A percentile compares a stretch with the other conserved stretches of the same genome.
Evolutionary conservation across 257 asterid genomes (phyloP).

Genomic region (Primulina tabacum): DNA sequence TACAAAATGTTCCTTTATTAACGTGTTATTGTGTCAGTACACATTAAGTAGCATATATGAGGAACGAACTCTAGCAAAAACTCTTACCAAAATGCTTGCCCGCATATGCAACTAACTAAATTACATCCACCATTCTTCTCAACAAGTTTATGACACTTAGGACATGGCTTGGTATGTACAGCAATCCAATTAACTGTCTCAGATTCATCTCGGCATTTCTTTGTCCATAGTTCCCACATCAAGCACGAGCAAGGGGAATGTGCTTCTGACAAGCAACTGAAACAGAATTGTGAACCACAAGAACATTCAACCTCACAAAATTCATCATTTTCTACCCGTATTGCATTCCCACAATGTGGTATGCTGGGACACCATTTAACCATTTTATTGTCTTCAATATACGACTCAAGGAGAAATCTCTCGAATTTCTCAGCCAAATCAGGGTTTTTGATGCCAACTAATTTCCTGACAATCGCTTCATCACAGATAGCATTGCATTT

Average conservation of each 20-base stretch:
- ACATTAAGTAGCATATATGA: conserved; percentile 3
- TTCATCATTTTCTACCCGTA: conserved; percentile 78
- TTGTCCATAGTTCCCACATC: conserved; percentile 95
- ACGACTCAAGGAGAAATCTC: conserved; percentile 89
- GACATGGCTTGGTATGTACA: conserved; percentile 88
- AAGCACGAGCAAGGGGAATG: conserved; percentile 97
- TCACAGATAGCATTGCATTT: conserved; percentile 89
- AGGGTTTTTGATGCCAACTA: conserved; percentile 60
- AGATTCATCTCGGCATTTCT: conserved; percentile 94
- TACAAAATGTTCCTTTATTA: conserved; percentile 51
- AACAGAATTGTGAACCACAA: conserved; percentile 91
- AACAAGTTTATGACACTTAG: conserved; percentile 93
- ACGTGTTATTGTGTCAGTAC: background rate
- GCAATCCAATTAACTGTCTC: conserved; percentile 96
- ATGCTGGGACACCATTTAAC: conserved; percentile 97
- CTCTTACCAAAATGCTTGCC: conserved; percentile 89
- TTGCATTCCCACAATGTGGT: conserved; percentile 99
- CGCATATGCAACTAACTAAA: conserved; percentile 87
- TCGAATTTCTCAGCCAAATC: conserved; percentile 91
- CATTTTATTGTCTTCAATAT: conserved; percentile 95
- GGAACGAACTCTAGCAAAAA: conserved; percentile 10
- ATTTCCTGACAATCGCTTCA: conserved; percentile 60
- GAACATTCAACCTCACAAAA: conserved; percentile 94
- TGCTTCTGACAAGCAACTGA: conserved; percentile 83
- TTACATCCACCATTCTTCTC: conserved; percentile 99